phyloP scores from a whole-genome alignment of 2,329 filamentous ascomycete genomes.

The Fusarium phyllophilum region DNA sequence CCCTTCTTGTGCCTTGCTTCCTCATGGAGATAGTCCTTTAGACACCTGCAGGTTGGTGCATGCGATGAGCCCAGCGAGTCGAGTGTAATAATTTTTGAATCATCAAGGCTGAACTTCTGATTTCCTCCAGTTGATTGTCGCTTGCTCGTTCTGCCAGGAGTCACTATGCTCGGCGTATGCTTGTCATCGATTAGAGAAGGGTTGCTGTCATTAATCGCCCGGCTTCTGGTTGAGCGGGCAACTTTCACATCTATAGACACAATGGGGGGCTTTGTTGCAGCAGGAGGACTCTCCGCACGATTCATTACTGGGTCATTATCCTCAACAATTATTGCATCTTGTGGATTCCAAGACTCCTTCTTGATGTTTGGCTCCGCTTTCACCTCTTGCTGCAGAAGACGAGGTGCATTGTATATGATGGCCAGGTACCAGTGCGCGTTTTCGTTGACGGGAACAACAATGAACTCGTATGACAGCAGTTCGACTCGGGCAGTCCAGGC shows the following conservation, averaged over 20 bases:
- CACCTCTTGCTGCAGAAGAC: constrained; percentile 56
- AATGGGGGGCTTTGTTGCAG: constrained; percentile 37
- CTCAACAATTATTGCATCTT: constrained; percentile 29
- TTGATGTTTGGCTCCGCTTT: constrained; percentile 3
- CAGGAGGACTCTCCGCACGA: constrained; percentile 21
- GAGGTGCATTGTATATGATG: constrained; percentile 89
- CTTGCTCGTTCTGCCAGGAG: constrained; percentile 16
- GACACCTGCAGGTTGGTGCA: constrained; percentile 68
- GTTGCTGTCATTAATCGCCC: constrained; percentile 1
- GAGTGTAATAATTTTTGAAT: constrained; percentile 82
- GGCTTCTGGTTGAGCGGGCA: constrained; percentile 8
- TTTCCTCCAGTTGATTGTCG: constrained; percentile 25
- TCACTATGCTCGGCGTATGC: neutral
- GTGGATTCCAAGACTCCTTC: constrained; percentile 5
- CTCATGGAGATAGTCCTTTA: constrained; percentile 80
- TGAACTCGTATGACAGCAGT: constrained; percentile 85
- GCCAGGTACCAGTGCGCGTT: constrained; percentile 91
- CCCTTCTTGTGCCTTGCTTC: constrained; percentile 75
- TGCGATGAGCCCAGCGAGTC: constrained; percentile 82
- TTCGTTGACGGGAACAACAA: constrained; percentile 93
- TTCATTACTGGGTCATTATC: constrained; percentile 10
- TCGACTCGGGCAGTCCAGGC: constrained; percentile 90
- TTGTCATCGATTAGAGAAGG: constrained; percentile 1
- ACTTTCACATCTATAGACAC: constrained; percentile 40
- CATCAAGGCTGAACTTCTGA: constrained; percentile 54